Conservation (phyloP, 768 basidiomycete genomes). For the Hirschioporus abietinus region DNA sequence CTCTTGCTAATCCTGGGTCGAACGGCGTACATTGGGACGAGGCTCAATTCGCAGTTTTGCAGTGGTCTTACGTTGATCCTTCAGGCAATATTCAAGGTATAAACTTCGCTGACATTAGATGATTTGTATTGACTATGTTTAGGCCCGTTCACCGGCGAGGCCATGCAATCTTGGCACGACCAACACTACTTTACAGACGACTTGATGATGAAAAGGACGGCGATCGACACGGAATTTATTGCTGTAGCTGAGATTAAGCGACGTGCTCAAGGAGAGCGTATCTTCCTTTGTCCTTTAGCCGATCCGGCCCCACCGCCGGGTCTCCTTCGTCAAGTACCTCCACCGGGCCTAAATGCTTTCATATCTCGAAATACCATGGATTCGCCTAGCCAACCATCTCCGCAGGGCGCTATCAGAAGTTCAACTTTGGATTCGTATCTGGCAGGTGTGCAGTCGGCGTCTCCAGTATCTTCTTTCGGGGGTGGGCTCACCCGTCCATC, state of each 20-base stretch:
- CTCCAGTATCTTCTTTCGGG: slow-evolving; percentile 69
- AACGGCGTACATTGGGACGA: slow-evolving; percentile 8
- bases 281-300: slow-evolving; percentile 55
- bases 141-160: slow-evolving; percentile 86
- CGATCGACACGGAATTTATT: slow-evolving; percentile 62
- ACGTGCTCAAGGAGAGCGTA: slow-evolving; percentile 47
- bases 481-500: slow-evolving; percentile 38
- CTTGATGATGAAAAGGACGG: slow-evolving; percentile 79
- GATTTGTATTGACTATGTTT: slow-evolving; percentile 10
- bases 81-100: slow-evolving; percentile 88
- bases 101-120: not conserved
- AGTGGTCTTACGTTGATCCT: slow-evolving; percentile 93
- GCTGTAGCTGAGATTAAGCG: slow-evolving; percentile 55
- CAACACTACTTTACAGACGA: slow-evolving; percentile 84
- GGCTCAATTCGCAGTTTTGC: slow-evolving; percentile 52
- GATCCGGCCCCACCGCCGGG: slow-evolving; percentile 36
- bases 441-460: slow-evolving; percentile 50
- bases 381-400: slow-evolving; percentile 64
- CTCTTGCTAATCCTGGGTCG: not conserved
- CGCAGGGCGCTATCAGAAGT: slow-evolving; percentile 51
- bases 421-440: slow-evolving; percentile 64
- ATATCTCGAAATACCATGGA: slow-evolving; percentile 37
- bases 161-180: slow-evolving; percentile 95
- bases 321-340: slow-evolving; percentile 30
- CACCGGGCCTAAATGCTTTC: slow-evolving; percentile 18